phyloP scores from a whole-genome alignment of 192 early-diverging fungal genomes.

The Obelidium mucronatum region DNA sequence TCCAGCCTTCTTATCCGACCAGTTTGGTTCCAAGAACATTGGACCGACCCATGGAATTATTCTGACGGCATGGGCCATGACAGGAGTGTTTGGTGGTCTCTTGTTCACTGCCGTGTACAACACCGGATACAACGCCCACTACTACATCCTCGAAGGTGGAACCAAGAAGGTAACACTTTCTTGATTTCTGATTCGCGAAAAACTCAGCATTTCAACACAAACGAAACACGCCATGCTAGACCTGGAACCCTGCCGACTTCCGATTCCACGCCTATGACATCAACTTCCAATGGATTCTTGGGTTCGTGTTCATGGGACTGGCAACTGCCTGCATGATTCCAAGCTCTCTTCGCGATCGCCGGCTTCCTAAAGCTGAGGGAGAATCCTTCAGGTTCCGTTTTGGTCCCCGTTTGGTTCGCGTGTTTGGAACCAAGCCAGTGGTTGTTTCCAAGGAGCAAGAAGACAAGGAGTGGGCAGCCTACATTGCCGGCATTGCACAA shows the following conservation, averaged over 20 bases:
- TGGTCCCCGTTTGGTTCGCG: slow-evolving; percentile 52
- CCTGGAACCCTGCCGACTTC: slow-evolving; percentile 60
- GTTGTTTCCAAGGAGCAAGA: slow-evolving; percentile 51
- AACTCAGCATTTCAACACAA: slow-evolving; percentile 41
- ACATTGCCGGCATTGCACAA: not conserved
- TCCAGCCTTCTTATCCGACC: slow-evolving; percentile 76
- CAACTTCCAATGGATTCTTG: slow-evolving; percentile 78
- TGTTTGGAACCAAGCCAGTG: slow-evolving; percentile 41
- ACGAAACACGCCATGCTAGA: not conserved
- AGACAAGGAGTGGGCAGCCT: slow-evolving; percentile 61
- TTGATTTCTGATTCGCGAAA: slow-evolving; percentile 2
- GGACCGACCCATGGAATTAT: slow-evolving; percentile 76
- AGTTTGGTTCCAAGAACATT: slow-evolving; percentile 79
- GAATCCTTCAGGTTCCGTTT: slow-evolving; percentile 62
- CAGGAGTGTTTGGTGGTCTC: slow-evolving; percentile 75
- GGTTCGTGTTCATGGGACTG: slow-evolving; percentile 64
- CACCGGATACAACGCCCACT: slow-evolving; percentile 39
- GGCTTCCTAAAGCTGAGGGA: slow-evolving; percentile 67
- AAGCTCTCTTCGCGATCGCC: slow-evolving; percentile 66
- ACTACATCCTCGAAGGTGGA: slow-evolving; percentile 44
- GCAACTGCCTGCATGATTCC: slow-evolving; percentile 64
- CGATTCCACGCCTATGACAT: slow-evolving; percentile 42
- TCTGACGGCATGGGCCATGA: slow-evolving; percentile 77
- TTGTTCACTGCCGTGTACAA: slow-evolving; percentile 69
- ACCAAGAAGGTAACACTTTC: slow-evolving; percentile 9